phyloP scores from a whole-genome alignment of 1,284 basidiomycete genomes.

The Moesziomyces antarcticus region DNA sequence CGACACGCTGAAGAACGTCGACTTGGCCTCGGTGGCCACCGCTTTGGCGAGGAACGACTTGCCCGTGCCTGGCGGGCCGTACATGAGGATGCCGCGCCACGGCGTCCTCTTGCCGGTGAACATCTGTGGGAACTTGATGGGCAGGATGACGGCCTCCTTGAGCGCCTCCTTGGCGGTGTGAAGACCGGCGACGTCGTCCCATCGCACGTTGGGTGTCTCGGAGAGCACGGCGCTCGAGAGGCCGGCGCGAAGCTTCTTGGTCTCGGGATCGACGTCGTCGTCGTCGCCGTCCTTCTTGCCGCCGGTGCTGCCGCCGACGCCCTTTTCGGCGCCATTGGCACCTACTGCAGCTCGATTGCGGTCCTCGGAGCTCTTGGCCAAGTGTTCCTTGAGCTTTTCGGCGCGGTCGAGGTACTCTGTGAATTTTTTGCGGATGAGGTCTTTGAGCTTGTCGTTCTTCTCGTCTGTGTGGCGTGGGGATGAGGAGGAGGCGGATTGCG shows the following conservation, averaged over 20 bases:
- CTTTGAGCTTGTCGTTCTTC: slow-evolving; percentile 93
- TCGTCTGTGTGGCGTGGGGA: slow-evolving; percentile 75
- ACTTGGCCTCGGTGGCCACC: slow-evolving; percentile 96
- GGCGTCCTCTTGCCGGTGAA: slow-evolving; percentile 98
- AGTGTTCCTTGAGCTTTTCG: slow-evolving; percentile 83
- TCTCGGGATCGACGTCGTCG: slow-evolving; percentile 86
- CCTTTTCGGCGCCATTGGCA: slow-evolving; percentile 75
- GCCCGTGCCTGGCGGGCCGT: slow-evolving; percentile 75
- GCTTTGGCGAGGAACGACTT: slow-evolving; percentile 92
- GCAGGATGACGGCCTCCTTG: slow-evolving; percentile 97
- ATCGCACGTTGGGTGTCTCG: slow-evolving; percentile 94
- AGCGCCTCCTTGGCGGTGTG: slow-evolving; percentile 93
- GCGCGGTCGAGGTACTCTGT: slow-evolving; percentile 91
- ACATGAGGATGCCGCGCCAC: slow-evolving; percentile 93
- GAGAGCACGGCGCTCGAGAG: slow-evolving; percentile 87
- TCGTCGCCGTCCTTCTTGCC: slow-evolving; percentile 77
- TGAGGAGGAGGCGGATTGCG: too few relatives aligned
- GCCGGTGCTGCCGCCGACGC: slow-evolving; percentile 75
- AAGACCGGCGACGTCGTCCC: slow-evolving; percentile 97
- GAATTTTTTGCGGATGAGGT: slow-evolving; percentile 88
- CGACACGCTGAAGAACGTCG: slow-evolving; percentile 96
- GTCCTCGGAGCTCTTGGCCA: slow-evolving; percentile 74
- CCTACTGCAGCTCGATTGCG: slow-evolving; percentile 80
- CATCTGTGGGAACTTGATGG: slow-evolving; percentile 97
- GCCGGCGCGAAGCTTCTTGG: slow-evolving; percentile 91